Base-by-base conservation (phyloP, 768 basidiomycete species). In the Agrocybe praecox region DNA sequence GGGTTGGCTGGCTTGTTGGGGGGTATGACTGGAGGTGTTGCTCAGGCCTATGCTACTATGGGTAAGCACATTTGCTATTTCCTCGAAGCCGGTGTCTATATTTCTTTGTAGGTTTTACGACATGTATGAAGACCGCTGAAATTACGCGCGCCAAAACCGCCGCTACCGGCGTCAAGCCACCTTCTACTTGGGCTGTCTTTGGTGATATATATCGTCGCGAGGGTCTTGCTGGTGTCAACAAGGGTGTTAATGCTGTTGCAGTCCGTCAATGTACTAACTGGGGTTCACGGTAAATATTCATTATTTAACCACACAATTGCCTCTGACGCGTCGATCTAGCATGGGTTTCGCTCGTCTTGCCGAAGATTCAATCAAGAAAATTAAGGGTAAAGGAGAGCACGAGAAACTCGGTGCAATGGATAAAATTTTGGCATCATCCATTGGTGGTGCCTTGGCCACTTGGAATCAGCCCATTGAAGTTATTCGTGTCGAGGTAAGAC, bases 381-480 rank as follows among this genome's bases (percentile, higher is more conserved):
- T 87, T 52, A 86, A 86, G 57, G 96, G 96, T 55, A 90, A 93
- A 70, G 74, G 80, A 46, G 92, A 95, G 58, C 78, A 78, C 33
- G 92, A 96, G 14, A 85, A 79, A 61, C 78, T 93, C 44, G 78
- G 85, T 57, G 85, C 92, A 6, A 14, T 84, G 18, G 97, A 99
- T 71, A 98, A 96, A 76, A 94, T 98, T 65, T 54, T 89, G 32
- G 81, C 95, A 8, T 96, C 94, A 17, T 85, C 89, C 1, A 81
- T 98, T 53, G 96, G 92, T 67, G 96, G 97, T 74, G 96, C 97
- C 44, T 76, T 98, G 59, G 96, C 94, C 12, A 97, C 95, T 51
- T 99, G 97, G 97, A 99, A 99, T 73, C 97, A 98, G 70, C 96
- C 95, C 40, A 97, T 98, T 58, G 96, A 98, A 75, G 96, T 98